phyloP scores from a whole-genome alignment of 169 alveolate species.

The Miamiensis avidus region DNA sequence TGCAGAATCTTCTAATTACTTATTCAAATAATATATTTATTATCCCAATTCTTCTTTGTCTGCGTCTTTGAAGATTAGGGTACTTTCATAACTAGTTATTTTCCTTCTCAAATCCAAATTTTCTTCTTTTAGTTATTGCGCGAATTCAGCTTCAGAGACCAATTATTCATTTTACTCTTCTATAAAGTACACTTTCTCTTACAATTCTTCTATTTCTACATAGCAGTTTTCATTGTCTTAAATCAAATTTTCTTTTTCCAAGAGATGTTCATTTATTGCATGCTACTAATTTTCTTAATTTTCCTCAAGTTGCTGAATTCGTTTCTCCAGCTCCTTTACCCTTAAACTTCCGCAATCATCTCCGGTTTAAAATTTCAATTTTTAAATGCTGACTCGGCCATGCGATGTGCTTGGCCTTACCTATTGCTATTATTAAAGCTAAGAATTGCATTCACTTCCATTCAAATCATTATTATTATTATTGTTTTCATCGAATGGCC shows the following conservation, averaged over 20 bases:
- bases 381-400: neutral
- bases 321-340: neutral
- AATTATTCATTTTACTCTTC: neutral
- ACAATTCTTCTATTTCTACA: neutral
- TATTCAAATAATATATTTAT: no score
- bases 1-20: neutral
- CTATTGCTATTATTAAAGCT: no score
- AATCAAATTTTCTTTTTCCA: neutral
- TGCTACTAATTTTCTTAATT: no score
- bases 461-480: no score
- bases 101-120: neutral
- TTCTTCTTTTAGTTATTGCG: neutral
- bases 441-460: no score
- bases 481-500: neutral
- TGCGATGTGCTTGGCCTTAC: neutral
- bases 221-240: neutral
- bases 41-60: neutral
- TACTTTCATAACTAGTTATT: neutral
- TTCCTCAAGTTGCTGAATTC: neutral
- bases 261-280: neutral
- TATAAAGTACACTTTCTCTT: no score
- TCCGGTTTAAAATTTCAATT: no score
- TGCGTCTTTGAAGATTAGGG: neutral
- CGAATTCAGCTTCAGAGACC: neutral
- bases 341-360: neutral